These are phyloP conservation scores for Heterobasidion parviporum DNA, from an alignment of 1,284 basidiomycete genomes.

Conservation along the genomic window DNA sequence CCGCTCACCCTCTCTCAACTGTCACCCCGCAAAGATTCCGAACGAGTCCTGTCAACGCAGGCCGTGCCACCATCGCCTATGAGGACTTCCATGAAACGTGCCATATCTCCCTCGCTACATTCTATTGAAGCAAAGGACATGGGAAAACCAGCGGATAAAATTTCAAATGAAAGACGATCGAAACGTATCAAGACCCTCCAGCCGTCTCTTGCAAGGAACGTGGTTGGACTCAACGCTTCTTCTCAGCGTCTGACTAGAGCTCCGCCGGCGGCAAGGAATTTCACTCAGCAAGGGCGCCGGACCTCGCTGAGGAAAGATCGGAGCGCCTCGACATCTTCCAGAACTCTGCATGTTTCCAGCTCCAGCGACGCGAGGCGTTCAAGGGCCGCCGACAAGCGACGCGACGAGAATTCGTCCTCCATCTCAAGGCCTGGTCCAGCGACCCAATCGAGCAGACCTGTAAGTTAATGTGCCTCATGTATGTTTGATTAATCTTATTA, in stretches of 20 bases:
- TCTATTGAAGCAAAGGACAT: not conserved
- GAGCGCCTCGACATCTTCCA: not conserved
- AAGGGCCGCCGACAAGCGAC: not conserved
- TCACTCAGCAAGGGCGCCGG: not conserved
- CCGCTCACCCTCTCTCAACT: constrained; percentile 9
- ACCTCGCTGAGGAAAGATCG: not conserved
- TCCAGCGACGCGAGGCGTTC: not conserved
- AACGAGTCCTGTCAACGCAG: not conserved
- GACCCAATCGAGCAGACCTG: not conserved
- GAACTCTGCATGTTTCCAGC: not conserved
- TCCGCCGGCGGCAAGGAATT: not conserved
- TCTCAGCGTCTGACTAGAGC: not conserved
- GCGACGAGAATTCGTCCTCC: not conserved
- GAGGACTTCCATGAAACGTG: constrained; percentile 29
- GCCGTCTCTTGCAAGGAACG: not conserved
- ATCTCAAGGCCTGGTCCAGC: not conserved
- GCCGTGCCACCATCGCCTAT: constrained; percentile 14
- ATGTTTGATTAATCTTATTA: not conserved
- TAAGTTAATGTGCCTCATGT: not conserved
- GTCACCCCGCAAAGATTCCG: constrained; percentile 9
- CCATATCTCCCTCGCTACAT: constrained; percentile 14
- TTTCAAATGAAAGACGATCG: not conserved
- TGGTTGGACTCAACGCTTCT: not conserved
- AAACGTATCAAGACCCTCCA: constrained; percentile 5
- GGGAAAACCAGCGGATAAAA: not conserved